These are phyloP conservation scores for Penicillium pulvis DNA, from an alignment of 495 filamentous ascomycete genomes.

Conservation along the genomic window DNA sequence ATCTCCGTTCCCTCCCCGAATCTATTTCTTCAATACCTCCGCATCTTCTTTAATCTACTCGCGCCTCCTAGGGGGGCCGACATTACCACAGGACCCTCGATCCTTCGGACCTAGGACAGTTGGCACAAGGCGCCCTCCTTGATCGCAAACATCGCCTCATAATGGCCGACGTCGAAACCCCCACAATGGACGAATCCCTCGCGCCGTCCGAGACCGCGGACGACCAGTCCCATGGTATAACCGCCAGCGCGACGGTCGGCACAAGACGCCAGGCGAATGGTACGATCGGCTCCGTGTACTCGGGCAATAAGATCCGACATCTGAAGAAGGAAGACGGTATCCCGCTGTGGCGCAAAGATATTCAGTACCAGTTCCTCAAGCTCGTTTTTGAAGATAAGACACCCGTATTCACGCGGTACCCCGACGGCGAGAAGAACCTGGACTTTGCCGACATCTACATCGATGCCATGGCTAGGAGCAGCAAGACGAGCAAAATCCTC, in stretches of 20 bases:
- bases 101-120: slow-evolving; percentile 8
- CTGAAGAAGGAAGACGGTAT: slow-evolving; percentile 98
- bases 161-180: slow-evolving; percentile 46
- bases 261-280: slow-evolving; percentile 67
- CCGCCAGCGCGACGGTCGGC: slow-evolving; percentile 56
- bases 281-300: slow-evolving; percentile 68
- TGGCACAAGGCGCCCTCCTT: slow-evolving; percentile 4
- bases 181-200: slow-evolving; percentile 50
- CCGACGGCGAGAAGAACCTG: slow-evolving; percentile 66
- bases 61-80: slow-evolving; percentile 26
- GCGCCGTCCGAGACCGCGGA: slow-evolving; percentile 44
- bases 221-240: slow-evolving; percentile 51
- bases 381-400: slow-evolving; percentile 86
- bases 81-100: slow-evolving; percentile 15
- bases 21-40: neutral
- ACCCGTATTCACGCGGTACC: slow-evolving; percentile 84
- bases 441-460: slow-evolving; percentile 97
- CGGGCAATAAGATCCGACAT: slow-evolving; percentile 92
- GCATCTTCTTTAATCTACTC: slow-evolving; percentile 19
- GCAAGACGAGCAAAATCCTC: slow-evolving; percentile 97
- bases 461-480: slow-evolving; percentile 97
- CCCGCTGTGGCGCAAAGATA: slow-evolving; percentile 95
- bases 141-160: slow-evolving; percentile 15
- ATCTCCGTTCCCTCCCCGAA: neutral
- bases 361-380: slow-evolving; percentile 93